Conservation (phyloP, 805 yeast genomes). For the Ogataea henricii region DNA sequence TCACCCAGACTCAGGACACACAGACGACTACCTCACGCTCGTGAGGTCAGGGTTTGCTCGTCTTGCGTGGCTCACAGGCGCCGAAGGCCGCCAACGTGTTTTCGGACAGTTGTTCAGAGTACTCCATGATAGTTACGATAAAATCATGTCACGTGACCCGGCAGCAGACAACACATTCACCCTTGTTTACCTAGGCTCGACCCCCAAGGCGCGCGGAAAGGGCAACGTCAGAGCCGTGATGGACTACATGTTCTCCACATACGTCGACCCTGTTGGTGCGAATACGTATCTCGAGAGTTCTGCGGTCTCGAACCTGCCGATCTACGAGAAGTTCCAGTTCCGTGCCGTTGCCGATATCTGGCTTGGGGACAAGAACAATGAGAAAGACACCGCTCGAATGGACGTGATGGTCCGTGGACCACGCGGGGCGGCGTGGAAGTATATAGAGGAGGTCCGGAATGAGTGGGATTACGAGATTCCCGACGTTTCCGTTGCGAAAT, state of each 20-base stretch:
- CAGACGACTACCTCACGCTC: constrained; percentile 48
- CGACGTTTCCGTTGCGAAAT: constrained; percentile 19
- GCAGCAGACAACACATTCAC: constrained; percentile 33
- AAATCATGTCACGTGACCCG: constrained; percentile 45
- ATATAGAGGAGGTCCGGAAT: constrained; percentile 28
- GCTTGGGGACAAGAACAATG: constrained; percentile 37
- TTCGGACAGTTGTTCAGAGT: constrained; percentile 53
- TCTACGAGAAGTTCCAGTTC: constrained; percentile 54
- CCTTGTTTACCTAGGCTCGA: constrained; percentile 38
- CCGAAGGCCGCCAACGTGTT: constrained; percentile 49
- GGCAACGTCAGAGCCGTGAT: constrained; percentile 55
- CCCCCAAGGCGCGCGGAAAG: constrained; percentile 52
- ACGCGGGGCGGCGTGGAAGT: constrained; percentile 33
- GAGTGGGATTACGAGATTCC: constrained; percentile 30
- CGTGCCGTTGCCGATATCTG: constrained; percentile 50
- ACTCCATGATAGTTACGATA: constrained; percentile 48
- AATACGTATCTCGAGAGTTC: constrained; percentile 55
- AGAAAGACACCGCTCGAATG: constrained; percentile 37
- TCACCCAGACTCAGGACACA: constrained; percentile 45
- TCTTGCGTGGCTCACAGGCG: constrained; percentile 51
- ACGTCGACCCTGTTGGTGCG: constrained; percentile 43
- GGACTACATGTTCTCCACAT: constrained; percentile 47
- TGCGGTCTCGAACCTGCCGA: constrained; percentile 48
- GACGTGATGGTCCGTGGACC: constrained; percentile 42
- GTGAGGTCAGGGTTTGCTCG: constrained; percentile 55